These are phyloP conservation scores for Candida glaebosa DNA, from an alignment of 805 yeast genomes.

Conservation along the genomic window DNA sequence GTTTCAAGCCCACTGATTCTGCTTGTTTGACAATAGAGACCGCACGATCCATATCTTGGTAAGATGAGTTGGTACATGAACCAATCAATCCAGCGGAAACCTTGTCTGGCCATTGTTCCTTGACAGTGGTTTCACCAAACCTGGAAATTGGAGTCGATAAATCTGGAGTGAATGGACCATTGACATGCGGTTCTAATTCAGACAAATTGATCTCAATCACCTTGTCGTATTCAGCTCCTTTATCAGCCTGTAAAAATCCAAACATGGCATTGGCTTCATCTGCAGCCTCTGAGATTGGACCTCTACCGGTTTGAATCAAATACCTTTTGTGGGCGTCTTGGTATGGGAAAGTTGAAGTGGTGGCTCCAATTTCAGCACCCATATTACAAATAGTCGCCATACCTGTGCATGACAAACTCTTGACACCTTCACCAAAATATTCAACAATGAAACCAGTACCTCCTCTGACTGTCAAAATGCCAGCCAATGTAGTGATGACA, in stretches of 20 bases:
- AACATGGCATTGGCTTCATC: slow-evolving; percentile 53
- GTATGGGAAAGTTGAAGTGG: slow-evolving; percentile 96
- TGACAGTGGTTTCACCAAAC: slow-evolving; percentile 66
- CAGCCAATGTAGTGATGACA: slow-evolving; percentile 89
- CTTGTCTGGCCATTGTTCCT: slow-evolving; percentile 79
- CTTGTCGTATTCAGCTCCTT: slow-evolving; percentile 86
- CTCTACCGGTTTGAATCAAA: slow-evolving; percentile 80
- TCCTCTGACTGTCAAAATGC: slow-evolving; percentile 90
- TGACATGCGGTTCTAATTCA: slow-evolving; percentile 88
- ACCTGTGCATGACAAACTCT: slow-evolving; percentile 89
- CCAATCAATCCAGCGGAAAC: slow-evolving; percentile 95
- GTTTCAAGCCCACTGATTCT: slow-evolving; percentile 76
- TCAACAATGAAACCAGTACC: slow-evolving; percentile 97
- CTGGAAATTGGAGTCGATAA: slow-evolving; percentile 87
- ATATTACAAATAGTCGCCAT: slow-evolving; percentile 99
- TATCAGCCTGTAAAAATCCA: slow-evolving; percentile 76
- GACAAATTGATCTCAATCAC: slow-evolving; percentile 85
- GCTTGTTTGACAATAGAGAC: slow-evolving; percentile 90
- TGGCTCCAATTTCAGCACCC: slow-evolving; percentile 99
- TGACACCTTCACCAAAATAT: slow-evolving; percentile 94
- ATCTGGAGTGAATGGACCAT: slow-evolving; percentile 99
- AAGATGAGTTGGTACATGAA: slow-evolving; percentile 97
- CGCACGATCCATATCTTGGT: slow-evolving; percentile 97
- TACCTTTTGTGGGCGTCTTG: slow-evolving; percentile 76
- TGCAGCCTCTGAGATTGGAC: slow-evolving; percentile 78